A percentile compares a stretch with the other conserved stretches of the same genome.
Conservation (phyloP, 2,329 filamentous ascomycete species). For the Coleophoma eucalyptorum region DNA sequence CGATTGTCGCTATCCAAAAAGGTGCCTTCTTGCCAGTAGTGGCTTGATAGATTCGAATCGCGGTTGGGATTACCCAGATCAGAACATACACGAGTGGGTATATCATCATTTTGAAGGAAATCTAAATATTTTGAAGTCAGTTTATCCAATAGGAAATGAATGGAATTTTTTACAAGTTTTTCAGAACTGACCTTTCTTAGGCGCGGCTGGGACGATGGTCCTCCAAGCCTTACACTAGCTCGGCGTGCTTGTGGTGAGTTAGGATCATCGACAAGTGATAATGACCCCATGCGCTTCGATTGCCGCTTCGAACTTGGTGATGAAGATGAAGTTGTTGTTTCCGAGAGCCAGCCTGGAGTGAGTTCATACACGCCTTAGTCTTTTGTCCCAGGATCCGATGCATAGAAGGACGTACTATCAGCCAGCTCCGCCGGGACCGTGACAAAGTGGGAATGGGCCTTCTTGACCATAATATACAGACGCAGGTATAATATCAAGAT, state of each 20-base stretch:
- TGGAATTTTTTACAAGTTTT: background rate
- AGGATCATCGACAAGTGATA: background rate
- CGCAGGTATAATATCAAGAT: constrained; percentile 34
- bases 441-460: constrained; percentile 22
- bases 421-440: background rate
- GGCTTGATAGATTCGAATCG: constrained; percentile 35
- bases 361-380: too few relatives aligned
- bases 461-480: constrained; percentile 35
- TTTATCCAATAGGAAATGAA: background rate
- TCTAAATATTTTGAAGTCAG: constrained; percentile 16
- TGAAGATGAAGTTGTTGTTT: background rate
- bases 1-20: constrained; percentile 21
- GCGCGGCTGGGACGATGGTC: too few relatives aligned
- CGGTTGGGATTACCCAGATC: constrained; percentile 37
- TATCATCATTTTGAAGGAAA: constrained; percentile 36
- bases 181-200: too few relatives aligned
- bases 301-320: background rate
- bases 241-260: background rate
- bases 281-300: background rate
- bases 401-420: background rate
- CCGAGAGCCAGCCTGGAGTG: too few relatives aligned
- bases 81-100: constrained; percentile 38
- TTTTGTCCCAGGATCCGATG: too few relatives aligned
- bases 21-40: constrained; percentile 28
- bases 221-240: too few relatives aligned